Conservation (phyloP, 2,329 filamentous ascomycete genomes). For the Colletotrichum godetiae region DNA sequence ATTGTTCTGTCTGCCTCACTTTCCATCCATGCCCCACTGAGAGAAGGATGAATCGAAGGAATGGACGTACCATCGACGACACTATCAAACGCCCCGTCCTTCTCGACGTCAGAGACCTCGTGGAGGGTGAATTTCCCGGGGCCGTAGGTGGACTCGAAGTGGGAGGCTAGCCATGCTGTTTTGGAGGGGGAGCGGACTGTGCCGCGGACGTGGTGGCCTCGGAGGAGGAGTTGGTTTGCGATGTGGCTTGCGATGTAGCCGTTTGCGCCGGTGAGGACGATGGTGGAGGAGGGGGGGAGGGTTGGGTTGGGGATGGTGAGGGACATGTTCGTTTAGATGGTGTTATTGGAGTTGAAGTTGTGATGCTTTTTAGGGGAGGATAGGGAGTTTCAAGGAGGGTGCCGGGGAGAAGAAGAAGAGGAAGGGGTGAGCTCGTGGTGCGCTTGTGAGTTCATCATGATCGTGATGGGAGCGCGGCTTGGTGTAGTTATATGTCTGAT, state of each 20-base stretch:
- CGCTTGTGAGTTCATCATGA: too few species aligned
- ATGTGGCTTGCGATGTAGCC: constrained; percentile 55
- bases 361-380: too few species aligned
- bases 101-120: constrained; percentile 47
- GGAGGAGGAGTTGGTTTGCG: constrained; percentile 46
- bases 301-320: not conserved
- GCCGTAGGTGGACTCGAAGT: constrained; percentile 46
- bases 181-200: constrained; percentile 49
- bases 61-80: constrained; percentile 40
- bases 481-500: too few species aligned
- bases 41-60: not conserved
- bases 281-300: constrained; percentile 1
- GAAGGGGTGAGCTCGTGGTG: too few species aligned
- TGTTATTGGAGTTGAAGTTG: too few species aligned
- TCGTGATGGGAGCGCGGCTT: too few species aligned
- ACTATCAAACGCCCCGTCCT: constrained; percentile 40
- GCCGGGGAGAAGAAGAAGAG: too few species aligned
- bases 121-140: constrained; percentile 47
- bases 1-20: not conserved
- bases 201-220: constrained; percentile 52
- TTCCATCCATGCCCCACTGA: too few species aligned
- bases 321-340: not conserved
- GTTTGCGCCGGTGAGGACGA: constrained; percentile 56
- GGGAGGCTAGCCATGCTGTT: constrained; percentile 40
- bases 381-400: too few species aligned